Evolutionary conservation across 257 asterid species (phyloP).

Genomic region (Scutellaria baicalensis): DNA sequence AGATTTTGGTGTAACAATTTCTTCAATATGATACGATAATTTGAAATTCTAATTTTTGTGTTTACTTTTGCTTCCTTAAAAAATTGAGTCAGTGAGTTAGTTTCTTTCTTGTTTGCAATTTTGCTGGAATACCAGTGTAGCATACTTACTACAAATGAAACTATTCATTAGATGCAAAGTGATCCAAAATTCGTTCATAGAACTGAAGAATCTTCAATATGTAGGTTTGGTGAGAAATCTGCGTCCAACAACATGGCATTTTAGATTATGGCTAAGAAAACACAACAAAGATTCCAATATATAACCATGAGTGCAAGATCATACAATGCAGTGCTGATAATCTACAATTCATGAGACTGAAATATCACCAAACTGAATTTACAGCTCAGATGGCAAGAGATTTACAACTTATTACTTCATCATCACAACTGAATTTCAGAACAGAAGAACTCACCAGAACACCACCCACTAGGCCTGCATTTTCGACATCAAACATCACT

Average conservation of each 20-base stretch:
- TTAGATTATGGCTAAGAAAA: conserved; percentile 16
- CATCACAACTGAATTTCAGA: conserved; percentile 29
- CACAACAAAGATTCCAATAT: neutral
- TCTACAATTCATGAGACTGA: neutral
- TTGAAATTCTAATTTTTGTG: too few relatives aligned
- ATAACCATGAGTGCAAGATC: neutral
- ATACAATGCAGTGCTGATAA: neutral
- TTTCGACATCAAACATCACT: conserved; percentile 44
- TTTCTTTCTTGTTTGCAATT: too few relatives aligned
- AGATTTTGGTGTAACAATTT: too few relatives aligned
- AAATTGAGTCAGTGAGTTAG: too few relatives aligned
- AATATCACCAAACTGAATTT: neutral
- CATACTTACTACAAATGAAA: too few relatives aligned
- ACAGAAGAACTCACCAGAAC: conserved; percentile 41
- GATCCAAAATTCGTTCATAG: too few relatives aligned
- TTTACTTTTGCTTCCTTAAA: too few relatives aligned
- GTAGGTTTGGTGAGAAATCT: neutral
- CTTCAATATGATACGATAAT: too few relatives aligned
- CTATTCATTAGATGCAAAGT: too few relatives aligned
- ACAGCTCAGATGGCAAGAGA: conserved; percentile 38
- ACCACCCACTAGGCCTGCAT: conserved; percentile 32
- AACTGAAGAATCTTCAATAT: neutral
- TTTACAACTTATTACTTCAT: conserved; percentile 57
- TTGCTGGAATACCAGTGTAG: too few relatives aligned
- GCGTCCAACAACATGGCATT: neutral